Evolutionary conservation across 768 basidiomycete genomes (phyloP), one percentile per base, ranked within the genome.

Genomic region (Boletus rufocinnamomeus): DNA sequence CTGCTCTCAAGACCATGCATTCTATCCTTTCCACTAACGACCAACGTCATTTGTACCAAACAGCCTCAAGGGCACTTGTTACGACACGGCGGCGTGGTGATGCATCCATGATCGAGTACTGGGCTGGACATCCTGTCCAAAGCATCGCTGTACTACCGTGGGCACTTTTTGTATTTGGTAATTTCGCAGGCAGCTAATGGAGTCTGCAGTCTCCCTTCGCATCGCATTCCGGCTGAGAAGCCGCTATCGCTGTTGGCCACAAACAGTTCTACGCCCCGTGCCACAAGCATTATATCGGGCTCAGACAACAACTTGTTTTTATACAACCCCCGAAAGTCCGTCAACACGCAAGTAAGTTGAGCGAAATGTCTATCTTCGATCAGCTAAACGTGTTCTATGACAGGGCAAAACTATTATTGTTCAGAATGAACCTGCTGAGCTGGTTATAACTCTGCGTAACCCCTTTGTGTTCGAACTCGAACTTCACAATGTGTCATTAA

Each of bases 401-500:
- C 59, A 88, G 85, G 79, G 76, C 8, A 82, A 84, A 77, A 76
- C 82, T 0, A 66, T 89, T 14, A 81, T 95, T 16, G 91, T 94
- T 1, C 91, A 91, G 69, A 88, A 88, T 63, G 97, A 98, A 71
- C 73, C 75, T 4, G 75, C 94, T 32, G 95, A 98, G 64, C 82
- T 98, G 63, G 80, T 86, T 9, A 77, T 98, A 46, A 87, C 88
- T 23, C 74, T 99, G n/a, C 84, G 86, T 56, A 99, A 99, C 72
- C 93, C 94, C 2, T 96, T 88, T 72, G 83, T 92, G 4, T 96
- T 98, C 72, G 93, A 95, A 60, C 79, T 99, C 14, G 94, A 98
- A 61, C 74, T 98, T 19, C 86, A 92, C 57, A 86, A 85, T 63
- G 70, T 98, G 38, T 83, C 84, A 6, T 75, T 98, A 17, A 93